These are phyloP conservation scores for Pyrus bretschneideri DNA, from an alignment of 306 rosid genomes.

Conservation along the genomic window DNA sequence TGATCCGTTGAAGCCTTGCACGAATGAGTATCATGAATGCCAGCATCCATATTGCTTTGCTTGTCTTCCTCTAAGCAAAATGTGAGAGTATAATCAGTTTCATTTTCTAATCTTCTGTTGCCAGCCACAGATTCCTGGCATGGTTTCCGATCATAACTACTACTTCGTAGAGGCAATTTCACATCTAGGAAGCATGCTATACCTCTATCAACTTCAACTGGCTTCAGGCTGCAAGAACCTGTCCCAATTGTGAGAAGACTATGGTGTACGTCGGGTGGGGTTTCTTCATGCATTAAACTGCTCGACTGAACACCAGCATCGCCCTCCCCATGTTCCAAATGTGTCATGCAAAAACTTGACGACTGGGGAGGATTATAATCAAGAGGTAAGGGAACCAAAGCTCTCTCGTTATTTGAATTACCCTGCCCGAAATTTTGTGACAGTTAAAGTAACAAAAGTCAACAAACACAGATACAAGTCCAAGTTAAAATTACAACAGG, in stretches of 20 bases:
- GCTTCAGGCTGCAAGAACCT: constrained; percentile 12
- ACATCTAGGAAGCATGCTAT: constrained; percentile 11
- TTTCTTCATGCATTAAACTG: constrained; percentile 12
- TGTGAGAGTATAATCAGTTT: constrained; percentile 6
- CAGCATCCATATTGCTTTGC: constrained; percentile 9
- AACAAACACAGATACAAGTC: neutral
- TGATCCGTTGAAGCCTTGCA: constrained; percentile 16
- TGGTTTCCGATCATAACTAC: constrained; percentile 7
- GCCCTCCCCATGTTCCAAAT: constrained; percentile 20
- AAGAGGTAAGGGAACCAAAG: constrained; percentile 22
- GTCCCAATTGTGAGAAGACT: constrained; percentile 1
- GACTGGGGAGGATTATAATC: constrained; percentile 17
- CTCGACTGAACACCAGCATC: constrained; percentile 18
- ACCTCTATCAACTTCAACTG: constrained; percentile 3
- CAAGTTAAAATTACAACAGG: neutral
- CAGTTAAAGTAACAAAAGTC: constrained; percentile 14
- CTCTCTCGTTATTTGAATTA: constrained; percentile 8
- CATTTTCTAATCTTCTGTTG: constrained; percentile 2
- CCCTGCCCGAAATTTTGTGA: constrained; percentile 12
- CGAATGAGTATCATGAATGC: constrained; percentile 11
- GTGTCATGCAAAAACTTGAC: constrained; percentile 8
- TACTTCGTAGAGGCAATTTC: constrained; percentile 14
- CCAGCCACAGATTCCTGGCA: constrained; percentile 9
- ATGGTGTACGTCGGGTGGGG: neutral
- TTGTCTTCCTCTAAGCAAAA: constrained; percentile 13